Base-by-base conservation (phyloP, 495 filamentous ascomycete genomes). In the Amphirosellinia nigrospora region DNA sequence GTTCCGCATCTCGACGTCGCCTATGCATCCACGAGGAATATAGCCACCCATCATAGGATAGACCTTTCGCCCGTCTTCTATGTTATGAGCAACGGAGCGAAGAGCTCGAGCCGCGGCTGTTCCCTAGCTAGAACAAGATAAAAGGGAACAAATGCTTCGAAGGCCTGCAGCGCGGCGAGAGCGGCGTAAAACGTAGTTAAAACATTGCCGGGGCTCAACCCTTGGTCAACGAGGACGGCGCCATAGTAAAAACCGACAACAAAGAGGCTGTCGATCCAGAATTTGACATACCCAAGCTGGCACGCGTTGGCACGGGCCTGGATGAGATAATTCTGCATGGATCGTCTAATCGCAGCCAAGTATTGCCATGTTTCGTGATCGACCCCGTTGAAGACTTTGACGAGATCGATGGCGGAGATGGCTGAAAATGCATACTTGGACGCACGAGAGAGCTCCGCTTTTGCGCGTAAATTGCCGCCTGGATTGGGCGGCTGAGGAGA, bases 161-260 rank as follows among this genome's bases (percentile, higher is more conserved):
- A 79, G 0, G 91, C 88, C 76, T 95, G 90, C 23, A 92, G 88
- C 10, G 92, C 92, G 66, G 88, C 88, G 48, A 97, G 82, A 32
- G 89, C 92, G 16, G 91, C 87, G 86, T 93, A 96, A 71, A 98
- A 97, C 0, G 93, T 92, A 3, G 93, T 94, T 53, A 97, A 76
- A 21, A 97, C 88, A 58, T 90, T 84, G 8, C 91, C 94, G 0
- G 93, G 81, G 16, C 85, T 84, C 46, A 88, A 43, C 8, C 81
- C 79, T 9, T 80, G 76, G 13, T 79, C 79, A 23, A 94, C 88
- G 8, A 97, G 82, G 1, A 85, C 79, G 61, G 89, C 88, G 0
- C 94, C 94, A 77, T 94, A 97, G 88, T 92, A 98, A 73, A 99
- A 98, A 0, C 94, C 95, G 72, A 94, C 88, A 0, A 97, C 91